Evolutionary conservation across 331 rosid genomes (phyloP), one percentile per base, ranked within the genome.

Genomic region (Pyrus hybrid): DNA sequence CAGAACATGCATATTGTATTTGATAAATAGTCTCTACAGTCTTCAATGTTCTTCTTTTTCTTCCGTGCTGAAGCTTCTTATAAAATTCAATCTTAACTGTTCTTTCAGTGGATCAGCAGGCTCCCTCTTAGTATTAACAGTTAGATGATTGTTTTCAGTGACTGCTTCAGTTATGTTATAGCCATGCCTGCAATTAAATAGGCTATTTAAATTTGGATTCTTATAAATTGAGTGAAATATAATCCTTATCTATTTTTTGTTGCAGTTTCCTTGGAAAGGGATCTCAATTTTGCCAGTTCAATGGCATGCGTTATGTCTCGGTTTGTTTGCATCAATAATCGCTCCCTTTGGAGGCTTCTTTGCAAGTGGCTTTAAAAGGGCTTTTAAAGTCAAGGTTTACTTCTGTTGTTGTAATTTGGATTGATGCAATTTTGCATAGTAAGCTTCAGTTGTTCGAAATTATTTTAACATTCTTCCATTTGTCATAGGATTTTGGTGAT

Each of bases 321-420:
- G 99, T 63, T 89, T 95, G 80, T 95, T 95, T 91, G 92, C 99
- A 75, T 92, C 98, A 53, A 92, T 95, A 71, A 92, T 95, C 73
- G 99, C 99, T 72, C 99, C 99, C 75, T 95, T 95, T 73, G 99
- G 99, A 75, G 99, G 99, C 74, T 95, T 95, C 96, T 95, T 95
- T 85, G 99, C 99, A 7, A 95, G 99, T 85, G 99, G 99, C 70
- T 95, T 95, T 78, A 95, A 95, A 87, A 91, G 99, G 83, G 99
- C 99, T 80, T 95, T 95, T 69, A 92, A 95, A 83, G 84, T 91
- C 83, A 95, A 95, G 98, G 99, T 95, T 18, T 75, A 68, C 54
- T 80, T 58, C 32, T 10, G 56, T 28, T 62, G 37, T 72, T 73
- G 61, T 71, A 2, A 37, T 67, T 53, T 77, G 60, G 30, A 18